Evolutionary conservation across 78 protist genomes (phyloP).

Genomic region (Parvularia atlantis): DNA sequence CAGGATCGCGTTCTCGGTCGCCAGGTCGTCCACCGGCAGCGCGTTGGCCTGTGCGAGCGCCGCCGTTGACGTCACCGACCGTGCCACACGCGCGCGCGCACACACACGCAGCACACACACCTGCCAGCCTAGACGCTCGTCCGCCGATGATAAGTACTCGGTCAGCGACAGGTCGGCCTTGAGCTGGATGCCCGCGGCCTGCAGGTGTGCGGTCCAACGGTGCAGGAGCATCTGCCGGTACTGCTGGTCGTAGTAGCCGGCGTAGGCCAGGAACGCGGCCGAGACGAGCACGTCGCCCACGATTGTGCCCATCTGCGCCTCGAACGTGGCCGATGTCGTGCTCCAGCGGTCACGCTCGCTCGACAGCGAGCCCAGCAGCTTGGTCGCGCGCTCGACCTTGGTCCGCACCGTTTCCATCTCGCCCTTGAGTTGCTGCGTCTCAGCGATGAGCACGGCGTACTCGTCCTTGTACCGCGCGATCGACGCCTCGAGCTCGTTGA

Average conservation of each 20-base stretch:
- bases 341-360: slow-evolving; percentile 82
- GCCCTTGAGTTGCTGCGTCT: slow-evolving; percentile 51
- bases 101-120: not conserved
- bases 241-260: slow-evolving; percentile 77
- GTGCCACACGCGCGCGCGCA: slow-evolving; percentile 23
- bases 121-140: slow-evolving; percentile 35
- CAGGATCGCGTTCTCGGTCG: slow-evolving; percentile 92
- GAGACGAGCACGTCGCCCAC: slow-evolving; percentile 81
- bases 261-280: slow-evolving; percentile 84
- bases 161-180: slow-evolving; percentile 47
- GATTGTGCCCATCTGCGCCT: slow-evolving; percentile 59
- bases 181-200: slow-evolving; percentile 15
- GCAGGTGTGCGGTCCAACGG: not conserved
- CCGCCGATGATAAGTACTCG: slow-evolving; percentile 72
- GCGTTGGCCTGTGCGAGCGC: slow-evolving; percentile 58
- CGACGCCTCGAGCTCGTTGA: slow-evolving; percentile 26
- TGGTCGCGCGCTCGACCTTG: slow-evolving; percentile 64
- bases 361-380: slow-evolving; percentile 51
- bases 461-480: slow-evolving; percentile 59
- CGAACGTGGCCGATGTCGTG: slow-evolving; percentile 22
- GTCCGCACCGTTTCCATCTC: slow-evolving; percentile 48
- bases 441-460: slow-evolving; percentile 64
- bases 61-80: slow-evolving; percentile 5
- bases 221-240: slow-evolving; percentile 5
- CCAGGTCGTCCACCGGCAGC: slow-evolving; percentile 88